Evolutionary conservation across 768 basidiomycete genomes (phyloP).

Genomic region (Galerina sulciceps): DNA sequence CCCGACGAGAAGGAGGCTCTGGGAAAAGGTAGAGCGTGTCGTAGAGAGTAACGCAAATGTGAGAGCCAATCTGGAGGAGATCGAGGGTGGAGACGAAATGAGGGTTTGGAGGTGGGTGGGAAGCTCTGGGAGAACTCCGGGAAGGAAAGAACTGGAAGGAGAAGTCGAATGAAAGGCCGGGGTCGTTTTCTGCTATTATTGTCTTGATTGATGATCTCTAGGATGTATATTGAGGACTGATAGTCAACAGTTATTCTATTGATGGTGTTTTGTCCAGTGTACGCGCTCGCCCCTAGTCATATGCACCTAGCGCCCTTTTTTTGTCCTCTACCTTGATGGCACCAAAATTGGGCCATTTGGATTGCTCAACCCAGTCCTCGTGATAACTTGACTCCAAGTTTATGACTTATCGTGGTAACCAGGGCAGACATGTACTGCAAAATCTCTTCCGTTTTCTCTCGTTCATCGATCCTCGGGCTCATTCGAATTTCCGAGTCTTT

Average conservation of each 20-base stretch:
- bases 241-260: not conserved
- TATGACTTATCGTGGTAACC: not conserved
- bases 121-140: constrained; percentile 38
- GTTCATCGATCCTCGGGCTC: too few species aligned
- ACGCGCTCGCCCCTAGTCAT: constrained; percentile 5
- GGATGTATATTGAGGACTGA: constrained; percentile 3
- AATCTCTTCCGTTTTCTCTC: not conserved
- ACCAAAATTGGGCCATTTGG: not conserved
- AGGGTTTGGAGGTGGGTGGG: constrained; percentile 95
- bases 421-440: not conserved
- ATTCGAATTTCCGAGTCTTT: too few species aligned
- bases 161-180: constrained; percentile 2
- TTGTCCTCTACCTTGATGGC: constrained; percentile 6
- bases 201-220: constrained; percentile 1
- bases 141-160: constrained; percentile 24
- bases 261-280: constrained; percentile 4
- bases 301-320: constrained; percentile 1
- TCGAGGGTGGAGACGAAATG: constrained; percentile 83
- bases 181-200: constrained; percentile 5
- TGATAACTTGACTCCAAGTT: not conserved
- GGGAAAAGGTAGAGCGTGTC: constrained; percentile 82
- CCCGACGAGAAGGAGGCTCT: constrained; percentile 63
- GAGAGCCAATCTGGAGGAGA: constrained; percentile 81
- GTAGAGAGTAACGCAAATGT: constrained; percentile 94
- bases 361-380: not conserved